These are phyloP conservation scores for Chalciporus pseudorubinellus DNA, from an alignment of 768 basidiomycete genomes.

Conservation along the genomic window DNA sequence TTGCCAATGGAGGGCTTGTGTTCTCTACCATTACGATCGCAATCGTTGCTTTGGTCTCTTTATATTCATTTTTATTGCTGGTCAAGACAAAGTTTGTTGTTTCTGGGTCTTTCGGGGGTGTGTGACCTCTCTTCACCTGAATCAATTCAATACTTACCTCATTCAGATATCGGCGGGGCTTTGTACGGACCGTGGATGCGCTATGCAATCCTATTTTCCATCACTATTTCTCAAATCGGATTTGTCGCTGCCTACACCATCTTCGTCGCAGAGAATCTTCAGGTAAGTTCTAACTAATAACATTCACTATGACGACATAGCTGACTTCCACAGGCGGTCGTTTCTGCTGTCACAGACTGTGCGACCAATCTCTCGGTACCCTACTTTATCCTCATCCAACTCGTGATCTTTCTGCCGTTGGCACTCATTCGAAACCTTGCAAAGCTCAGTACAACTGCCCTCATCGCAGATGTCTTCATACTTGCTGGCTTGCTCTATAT, in stretches of 20 bases:
- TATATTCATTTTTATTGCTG: conserved; percentile 92
- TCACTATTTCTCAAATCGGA: conserved; percentile 85
- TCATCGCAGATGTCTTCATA: conserved; percentile 94
- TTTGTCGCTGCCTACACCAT: conserved; percentile 92
- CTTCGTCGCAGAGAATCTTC: conserved; percentile 90
- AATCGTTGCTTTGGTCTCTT: conserved; percentile 79
- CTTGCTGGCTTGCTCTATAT: conserved; percentile 84
- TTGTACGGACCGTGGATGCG: conserved; percentile 96
- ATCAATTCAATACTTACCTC: conserved; percentile 1
- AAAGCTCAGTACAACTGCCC: conserved; percentile 87
- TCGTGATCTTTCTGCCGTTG: conserved; percentile 85
- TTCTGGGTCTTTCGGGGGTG: conserved; percentile 91
- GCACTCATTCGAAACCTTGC: conserved; percentile 92
- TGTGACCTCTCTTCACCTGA: conserved; percentile 17
- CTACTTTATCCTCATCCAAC: conserved; percentile 80
- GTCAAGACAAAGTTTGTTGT: conserved; percentile 86
- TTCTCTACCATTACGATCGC: conserved; percentile 81
- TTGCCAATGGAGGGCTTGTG: conserved; percentile 91
- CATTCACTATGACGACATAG: background rate
- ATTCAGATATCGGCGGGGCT: conserved; percentile 83
- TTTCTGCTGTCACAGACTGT: conserved; percentile 79
- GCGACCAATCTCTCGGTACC: conserved; percentile 60
- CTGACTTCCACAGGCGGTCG: conserved; percentile 61
- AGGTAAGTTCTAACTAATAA: conserved; percentile 31
- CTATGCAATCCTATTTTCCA: conserved; percentile 80